Evolutionary conservation across 352 stramenopile genomes (phyloP).

Genomic region (Phytophthora kernoviae): DNA sequence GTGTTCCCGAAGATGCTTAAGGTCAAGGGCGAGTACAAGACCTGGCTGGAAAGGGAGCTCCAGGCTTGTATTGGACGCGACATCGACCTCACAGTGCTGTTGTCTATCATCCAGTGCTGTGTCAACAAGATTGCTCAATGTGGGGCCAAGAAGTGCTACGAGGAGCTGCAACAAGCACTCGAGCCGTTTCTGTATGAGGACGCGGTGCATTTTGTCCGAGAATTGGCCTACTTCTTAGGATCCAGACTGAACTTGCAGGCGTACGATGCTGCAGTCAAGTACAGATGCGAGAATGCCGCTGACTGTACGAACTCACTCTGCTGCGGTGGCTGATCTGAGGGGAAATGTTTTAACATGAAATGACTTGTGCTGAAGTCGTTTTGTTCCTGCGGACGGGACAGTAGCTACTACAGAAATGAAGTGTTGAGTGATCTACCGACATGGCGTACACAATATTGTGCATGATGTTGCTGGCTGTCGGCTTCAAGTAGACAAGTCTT

Average conservation of each 20-base stretch:
- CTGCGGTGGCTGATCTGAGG: conserved; percentile 17
- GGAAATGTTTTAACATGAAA: conserved; percentile 19
- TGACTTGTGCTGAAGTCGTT: conserved; percentile 7
- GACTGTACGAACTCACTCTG: conserved; percentile 53
- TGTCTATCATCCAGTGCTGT: conserved; percentile 64
- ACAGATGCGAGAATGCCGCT: conserved; percentile 52
- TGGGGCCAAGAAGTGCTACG: conserved; percentile 40
- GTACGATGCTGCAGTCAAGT: conserved; percentile 70
- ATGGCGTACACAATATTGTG: conserved; percentile 2
- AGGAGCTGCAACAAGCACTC: conserved; percentile 53
- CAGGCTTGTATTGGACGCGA: conserved; percentile 67
- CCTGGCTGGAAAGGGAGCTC: conserved; percentile 69
- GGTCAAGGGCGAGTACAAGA: conserved; percentile 55
- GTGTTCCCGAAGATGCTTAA: conserved; percentile 52
- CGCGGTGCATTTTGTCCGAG: conserved; percentile 54
- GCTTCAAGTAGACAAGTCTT: conserved; percentile 17
- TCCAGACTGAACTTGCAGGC: conserved; percentile 69
- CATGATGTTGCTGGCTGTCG: conserved; percentile 4
- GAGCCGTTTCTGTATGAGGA: conserved; percentile 74
- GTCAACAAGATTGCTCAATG: conserved; percentile 56
- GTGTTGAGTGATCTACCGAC: conserved; percentile 1
- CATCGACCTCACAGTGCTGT: conserved; percentile 71
- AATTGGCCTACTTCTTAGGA: conserved; percentile 68
- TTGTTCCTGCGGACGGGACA: conserved; percentile 14
- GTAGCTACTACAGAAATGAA: conserved; percentile 12